Evolutionary conservation across 805 yeast genomes (phyloP), one percentile per base, ranked within the genome.

Genomic region (Candida corydali): DNA sequence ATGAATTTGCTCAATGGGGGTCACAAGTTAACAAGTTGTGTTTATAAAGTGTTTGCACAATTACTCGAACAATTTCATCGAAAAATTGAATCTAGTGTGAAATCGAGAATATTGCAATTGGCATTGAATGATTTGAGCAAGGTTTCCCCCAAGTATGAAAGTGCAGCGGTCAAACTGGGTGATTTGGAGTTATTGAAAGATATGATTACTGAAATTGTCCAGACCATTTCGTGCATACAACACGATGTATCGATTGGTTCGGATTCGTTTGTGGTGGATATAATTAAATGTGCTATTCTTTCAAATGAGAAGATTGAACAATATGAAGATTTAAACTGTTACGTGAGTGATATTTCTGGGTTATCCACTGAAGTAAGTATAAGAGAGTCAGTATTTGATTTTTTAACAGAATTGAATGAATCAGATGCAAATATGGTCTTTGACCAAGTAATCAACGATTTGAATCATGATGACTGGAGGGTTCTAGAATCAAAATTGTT

Each of bases 271-370:
- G 33, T 45, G 1, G 49, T 56, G 7, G 38, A 63, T n/a, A 45
- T 78, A 5, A 44, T 67, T 1, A 45, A 47, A 3, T 54, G 74
- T 7, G 55, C 78, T 5, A 49, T 57, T 8, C 48, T 80, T 9
- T 69, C 82, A 2, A 40, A 49, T 1, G 70, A 64, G 4, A 56
- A 63, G 0, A 55, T 62, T 20, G 72, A 66, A 24, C 71, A 69
- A 4, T 85, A 81, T 69, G 54, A 57, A 3, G 89, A 88, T 51
- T 73, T 78, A 50, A 86, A 88, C 50, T 59, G 56, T 3, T 87
- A 77, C 54, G 84, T 86, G 5, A 75, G 88, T 2, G 82, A 77
- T 24, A 88, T 85, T 39, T 69, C 86, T 2, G 96, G 87, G 1
- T 67, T 88, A 22, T 61, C 80, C 0, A 61, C 80, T 0, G 75